A percentile compares a stretch with the other conserved stretches of the same genome.
Conservation (phyloP, 495 filamentous ascomycete species). For the Sordaria brevicollis region DNA sequence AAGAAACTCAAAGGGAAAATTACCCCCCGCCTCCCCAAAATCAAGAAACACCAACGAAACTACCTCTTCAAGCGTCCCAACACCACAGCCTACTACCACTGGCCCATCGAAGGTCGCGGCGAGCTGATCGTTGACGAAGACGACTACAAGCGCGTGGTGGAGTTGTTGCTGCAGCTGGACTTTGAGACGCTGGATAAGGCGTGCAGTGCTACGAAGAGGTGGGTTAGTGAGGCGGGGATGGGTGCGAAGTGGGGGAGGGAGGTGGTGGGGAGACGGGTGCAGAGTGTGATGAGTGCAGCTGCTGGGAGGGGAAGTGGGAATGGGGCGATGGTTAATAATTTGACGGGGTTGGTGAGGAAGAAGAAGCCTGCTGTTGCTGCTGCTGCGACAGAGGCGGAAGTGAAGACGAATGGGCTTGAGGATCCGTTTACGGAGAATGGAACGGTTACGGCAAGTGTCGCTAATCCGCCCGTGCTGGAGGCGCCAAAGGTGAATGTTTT, state of each 20-base stretch:
- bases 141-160: constrained; percentile 66
- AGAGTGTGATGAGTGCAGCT: constrained; percentile 1
- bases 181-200: constrained; percentile 67
- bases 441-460: neutral
- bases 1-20: constrained; percentile 43
- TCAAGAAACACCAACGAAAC: constrained; percentile 43
- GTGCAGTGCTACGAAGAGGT: constrained; percentile 55
- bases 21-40: constrained; percentile 39
- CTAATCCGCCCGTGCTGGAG: neutral
- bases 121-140: constrained; percentile 57
- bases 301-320: neutral
- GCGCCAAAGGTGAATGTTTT: constrained; percentile 46
- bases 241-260: constrained; percentile 39
- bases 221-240: constrained; percentile 46
- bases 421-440: neutral
- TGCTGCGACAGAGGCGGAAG: neutral
- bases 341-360: constrained; percentile 29
- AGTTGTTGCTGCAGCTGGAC: constrained; percentile 73
- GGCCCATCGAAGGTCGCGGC: constrained; percentile 58
- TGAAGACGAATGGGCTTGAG: constrained; percentile 4
- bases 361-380: constrained; percentile 14
- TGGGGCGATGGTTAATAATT: constrained; percentile 17
- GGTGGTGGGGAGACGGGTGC: constrained; percentile 23
- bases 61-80: constrained; percentile 28
- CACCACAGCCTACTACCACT: constrained; percentile 52